Base-by-base conservation (phyloP, 495 filamentous ascomycete genomes). In the Annulohypoxylon nitens region DNA sequence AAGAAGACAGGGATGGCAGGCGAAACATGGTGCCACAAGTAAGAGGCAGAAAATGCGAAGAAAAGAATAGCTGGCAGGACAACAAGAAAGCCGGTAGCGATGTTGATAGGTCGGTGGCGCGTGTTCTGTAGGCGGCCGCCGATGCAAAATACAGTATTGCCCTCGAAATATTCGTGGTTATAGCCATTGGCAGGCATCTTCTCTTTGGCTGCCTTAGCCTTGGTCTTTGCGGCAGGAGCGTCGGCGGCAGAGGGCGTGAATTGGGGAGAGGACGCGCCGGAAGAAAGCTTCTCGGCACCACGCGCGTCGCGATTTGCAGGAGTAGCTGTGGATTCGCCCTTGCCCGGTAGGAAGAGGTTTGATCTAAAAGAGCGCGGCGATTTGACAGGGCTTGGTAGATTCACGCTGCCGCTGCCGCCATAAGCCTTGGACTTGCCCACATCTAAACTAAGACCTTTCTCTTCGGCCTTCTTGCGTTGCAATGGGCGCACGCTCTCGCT, bases 1-100 rank as follows among this genome's bases (percentile, higher is more conserved):
- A 95, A 98, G 36, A 94, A 77, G 69, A 98, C 89, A 51, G 97
- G 96, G 77, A 99, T 91, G 41, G 93, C 95, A 10, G 96, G 96
- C 14, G 94, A 97, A 73, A 97, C 87, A 75, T 98, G 88, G 74
- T 89, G 86, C 93, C 95, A 98, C 55, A 98, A 78, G 89, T 93
- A 99, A 58, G 95, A 90, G 18, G 91, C 96, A 64, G 94, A 97
- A 77, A 90, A 97, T 45, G 81, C 87, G 80, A 97, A 93, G 82
- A 97, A 99, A 45, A 99, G 84, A 30, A 88, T 86, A 33, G 88
- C 84, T 2, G 97, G 97, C 33, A 97, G 70, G 33, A 94, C 81
- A 11, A 97, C 86, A 18, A 97, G 78, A 48, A 94, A 79, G 18
- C 91, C 95, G 10, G 96, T 99, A 45, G 89, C 90, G 74, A 98